A percentile compares a stretch with the other conserved stretches of the same genome.
Conservation (phyloP, 208 protist species). For the Acanthamoeba castellanii region DNA sequence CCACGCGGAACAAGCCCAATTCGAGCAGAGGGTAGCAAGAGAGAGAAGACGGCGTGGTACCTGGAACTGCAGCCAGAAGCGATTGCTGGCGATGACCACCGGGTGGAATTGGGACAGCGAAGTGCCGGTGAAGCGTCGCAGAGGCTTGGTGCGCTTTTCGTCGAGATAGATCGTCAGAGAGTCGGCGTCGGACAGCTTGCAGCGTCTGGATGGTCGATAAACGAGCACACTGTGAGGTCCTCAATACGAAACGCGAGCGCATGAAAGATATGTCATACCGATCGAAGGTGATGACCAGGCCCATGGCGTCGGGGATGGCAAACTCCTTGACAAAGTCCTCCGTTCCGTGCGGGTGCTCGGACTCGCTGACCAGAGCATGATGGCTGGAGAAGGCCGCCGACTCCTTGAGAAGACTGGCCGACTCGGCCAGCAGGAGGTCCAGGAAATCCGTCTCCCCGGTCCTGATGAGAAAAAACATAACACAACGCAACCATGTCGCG, state of each 20-base stretch:
- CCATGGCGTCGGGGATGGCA: conserved; percentile 1
- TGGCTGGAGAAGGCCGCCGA: conserved; percentile 49
- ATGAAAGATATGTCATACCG: not conserved
- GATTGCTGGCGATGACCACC: conserved; percentile 16
- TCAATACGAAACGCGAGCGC: not conserved
- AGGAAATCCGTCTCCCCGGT: not conserved
- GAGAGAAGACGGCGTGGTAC: not conserved
- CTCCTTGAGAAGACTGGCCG: conserved; percentile 15
- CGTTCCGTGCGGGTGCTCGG: conserved; percentile 23
- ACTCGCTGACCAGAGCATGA: not conserved
- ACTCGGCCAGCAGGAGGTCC: conserved; percentile 32
- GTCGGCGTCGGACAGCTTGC: conserved; percentile 62
- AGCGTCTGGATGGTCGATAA: not conserved
- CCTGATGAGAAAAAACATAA: not conserved
- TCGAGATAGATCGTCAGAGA: conserved; percentile 45
- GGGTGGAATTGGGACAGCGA: conserved; percentile 30
- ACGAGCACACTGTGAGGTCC: not conserved
- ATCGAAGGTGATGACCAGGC: conserved; percentile 42
- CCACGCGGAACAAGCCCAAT: too few species aligned
- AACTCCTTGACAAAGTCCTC: conserved; percentile 30
- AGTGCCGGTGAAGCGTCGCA: conserved; percentile 12
- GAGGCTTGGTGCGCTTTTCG: conserved; percentile 33
- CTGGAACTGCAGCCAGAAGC: conserved; percentile 63
- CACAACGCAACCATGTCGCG: not conserved
- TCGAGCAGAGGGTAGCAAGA: not conserved